Evolutionary conservation across 2,329 filamentous ascomycete species (phyloP).

Genomic region (Botrytis tulipae): DNA sequence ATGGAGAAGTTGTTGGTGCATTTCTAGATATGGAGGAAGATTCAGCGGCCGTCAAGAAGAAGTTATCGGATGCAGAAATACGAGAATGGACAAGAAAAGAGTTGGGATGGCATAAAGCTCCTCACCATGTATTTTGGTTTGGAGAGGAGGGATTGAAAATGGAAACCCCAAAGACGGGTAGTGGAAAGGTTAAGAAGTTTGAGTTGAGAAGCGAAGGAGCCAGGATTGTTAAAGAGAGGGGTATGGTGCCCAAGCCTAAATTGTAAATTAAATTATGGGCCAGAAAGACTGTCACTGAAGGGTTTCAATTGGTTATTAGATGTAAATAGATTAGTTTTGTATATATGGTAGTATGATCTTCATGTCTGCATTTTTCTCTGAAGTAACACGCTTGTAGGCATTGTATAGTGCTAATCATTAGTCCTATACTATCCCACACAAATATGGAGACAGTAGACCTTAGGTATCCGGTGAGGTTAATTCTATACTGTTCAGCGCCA

Average conservation of each 20-base stretch:
- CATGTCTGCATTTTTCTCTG: neutral
- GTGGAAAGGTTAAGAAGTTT: slow-evolving; percentile 67
- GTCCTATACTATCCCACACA: neutral
- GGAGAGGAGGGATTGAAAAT: slow-evolving; percentile 51
- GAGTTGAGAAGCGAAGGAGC: slow-evolving; percentile 28
- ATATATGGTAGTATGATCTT: slow-evolving; percentile 6
- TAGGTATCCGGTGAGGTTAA: neutral
- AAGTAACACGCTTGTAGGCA: neutral
- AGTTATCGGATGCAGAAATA: slow-evolving; percentile 57
- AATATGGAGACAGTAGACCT: neutral
- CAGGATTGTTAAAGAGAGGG: slow-evolving; percentile 26
- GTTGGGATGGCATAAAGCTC: slow-evolving; percentile 67
- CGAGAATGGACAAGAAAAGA: slow-evolving; percentile 60
- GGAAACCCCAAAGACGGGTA: slow-evolving; percentile 64
- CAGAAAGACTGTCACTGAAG: neutral
- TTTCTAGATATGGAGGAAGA: slow-evolving; percentile 62
- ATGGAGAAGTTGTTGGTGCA: slow-evolving; percentile 65
- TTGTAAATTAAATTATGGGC: neutral
- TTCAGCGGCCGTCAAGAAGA: slow-evolving; percentile 56
- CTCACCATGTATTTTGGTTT: slow-evolving; percentile 73
- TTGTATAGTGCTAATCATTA: neutral
- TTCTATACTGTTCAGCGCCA: too few relatives aligned
- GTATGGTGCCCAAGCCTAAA: slow-evolving; percentile 6
- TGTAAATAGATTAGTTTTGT: slow-evolving; percentile 4
- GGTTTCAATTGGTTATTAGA: neutral